Evolutionary conservation across 2,329 filamentous ascomycete species (phyloP).

Genomic region (Aureobasidium sp.): DNA sequence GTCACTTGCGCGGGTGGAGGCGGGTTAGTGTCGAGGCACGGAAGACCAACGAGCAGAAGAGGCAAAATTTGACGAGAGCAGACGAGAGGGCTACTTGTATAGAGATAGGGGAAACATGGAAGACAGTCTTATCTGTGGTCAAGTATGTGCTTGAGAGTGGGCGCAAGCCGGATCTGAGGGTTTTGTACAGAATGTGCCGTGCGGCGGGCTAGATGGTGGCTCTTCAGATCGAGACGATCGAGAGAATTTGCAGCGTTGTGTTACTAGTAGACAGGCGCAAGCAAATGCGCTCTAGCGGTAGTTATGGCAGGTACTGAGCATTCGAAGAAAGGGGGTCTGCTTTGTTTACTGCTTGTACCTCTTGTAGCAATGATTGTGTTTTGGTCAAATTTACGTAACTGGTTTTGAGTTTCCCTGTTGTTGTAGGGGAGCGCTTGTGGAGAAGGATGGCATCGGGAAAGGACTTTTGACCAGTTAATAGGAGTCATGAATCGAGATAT

Average conservation of each 20-base stretch:
- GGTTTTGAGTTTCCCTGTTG: not conserved
- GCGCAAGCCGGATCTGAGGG: slow-evolving; percentile 8
- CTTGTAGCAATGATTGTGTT: not conserved
- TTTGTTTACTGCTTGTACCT: slow-evolving; percentile 4
- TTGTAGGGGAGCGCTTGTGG: not conserved
- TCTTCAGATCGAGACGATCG: slow-evolving; percentile 9
- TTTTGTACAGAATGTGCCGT: slow-evolving; percentile 8
- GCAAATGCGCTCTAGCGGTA: slow-evolving; percentile 5
- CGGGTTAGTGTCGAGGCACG: not conserved
- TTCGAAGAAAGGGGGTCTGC: not conserved
- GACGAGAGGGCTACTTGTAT: not conserved
- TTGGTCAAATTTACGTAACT: not conserved
- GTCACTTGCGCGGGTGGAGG: not conserved
- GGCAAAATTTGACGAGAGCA: not conserved
- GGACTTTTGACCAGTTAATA: slow-evolving; percentile 3
- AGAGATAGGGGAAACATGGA: slow-evolving; percentile 8
- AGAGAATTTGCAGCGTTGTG: slow-evolving; percentile 1
- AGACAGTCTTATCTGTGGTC: not conserved
- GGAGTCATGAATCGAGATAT: not conserved
- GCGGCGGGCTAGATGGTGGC: slow-evolving; percentile 2
- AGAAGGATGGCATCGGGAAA: slow-evolving; percentile 9
- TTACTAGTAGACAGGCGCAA: not conserved
- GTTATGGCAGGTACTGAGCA: not conserved
- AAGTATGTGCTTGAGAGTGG: not conserved
- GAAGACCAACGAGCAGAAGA: not conserved